Conservation (phyloP, 495 filamentous ascomycete genomes). For the Tuber calosporum region DNA sequence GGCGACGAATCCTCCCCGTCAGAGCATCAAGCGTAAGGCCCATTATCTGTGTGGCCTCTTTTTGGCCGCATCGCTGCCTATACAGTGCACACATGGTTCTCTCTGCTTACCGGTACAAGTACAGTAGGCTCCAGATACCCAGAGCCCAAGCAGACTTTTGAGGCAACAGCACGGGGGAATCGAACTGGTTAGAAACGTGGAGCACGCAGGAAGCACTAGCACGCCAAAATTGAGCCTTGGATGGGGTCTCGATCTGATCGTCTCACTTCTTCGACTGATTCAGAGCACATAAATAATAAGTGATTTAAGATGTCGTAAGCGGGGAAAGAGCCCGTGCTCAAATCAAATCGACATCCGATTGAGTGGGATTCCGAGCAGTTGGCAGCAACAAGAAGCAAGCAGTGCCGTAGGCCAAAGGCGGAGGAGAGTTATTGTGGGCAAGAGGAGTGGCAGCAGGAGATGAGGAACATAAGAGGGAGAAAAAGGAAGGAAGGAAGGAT, state of each 20-base stretch:
- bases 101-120: neutral
- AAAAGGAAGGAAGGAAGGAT: neutral
- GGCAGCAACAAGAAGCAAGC: neutral
- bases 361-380: conserved; percentile 13
- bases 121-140: neutral
- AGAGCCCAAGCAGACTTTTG: neutral
- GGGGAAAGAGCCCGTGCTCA: conserved; percentile 36
- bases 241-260: conserved; percentile 34
- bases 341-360: conserved; percentile 35
- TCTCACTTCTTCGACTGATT: conserved; percentile 20
- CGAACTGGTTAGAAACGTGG: conserved; percentile 1
- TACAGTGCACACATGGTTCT: neutral
- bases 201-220: neutral
- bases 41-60: neutral
- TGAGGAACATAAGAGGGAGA: neutral
- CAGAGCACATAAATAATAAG: conserved; percentile 10
- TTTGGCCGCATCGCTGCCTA: neutral
- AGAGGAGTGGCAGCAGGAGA: neutral
- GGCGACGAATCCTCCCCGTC: neutral
- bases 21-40: neutral
- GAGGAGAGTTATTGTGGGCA: neutral
- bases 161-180: neutral
- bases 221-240: conserved; percentile 1
- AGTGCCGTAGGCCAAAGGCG: neutral
- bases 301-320: conserved; percentile 37